Evolutionary conservation across 2,329 filamentous ascomycete species (phyloP), one percentile per base, ranked within the genome.

Genomic region (Achaetomium macrosporum): DNA sequence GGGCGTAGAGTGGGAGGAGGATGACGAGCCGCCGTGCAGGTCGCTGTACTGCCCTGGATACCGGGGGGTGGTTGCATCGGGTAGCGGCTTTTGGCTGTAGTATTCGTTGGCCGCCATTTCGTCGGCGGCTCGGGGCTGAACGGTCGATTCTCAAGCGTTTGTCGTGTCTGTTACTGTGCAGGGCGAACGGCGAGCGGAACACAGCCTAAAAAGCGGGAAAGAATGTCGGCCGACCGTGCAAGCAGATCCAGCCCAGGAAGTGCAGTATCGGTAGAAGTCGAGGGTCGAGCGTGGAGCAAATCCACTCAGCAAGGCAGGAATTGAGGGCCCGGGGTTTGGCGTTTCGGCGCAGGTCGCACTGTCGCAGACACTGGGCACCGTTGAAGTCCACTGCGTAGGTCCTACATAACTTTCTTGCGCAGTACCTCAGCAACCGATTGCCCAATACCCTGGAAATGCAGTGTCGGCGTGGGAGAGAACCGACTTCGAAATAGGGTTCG

Each of bases 61-160:
- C n/a, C n/a, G 47, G 70, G 69, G 47, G 70, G 47, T 69, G 66
- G 53, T 70, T 69, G 63, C 76, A 73, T 53, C 76, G 69, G 54
- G 72, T 64, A 56, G 72, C 60, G 64, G 70, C 64, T 64, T 63
- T 54, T 60, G 61, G 50, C 47, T 60, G 63, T 87, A 87, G 70
- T 88, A 88, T 62, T 86, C 80, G 71, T 83, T 78, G 58, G 79
- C 74, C 85, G 62, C 49, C 73, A 56, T 56, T 33, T 67, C 55
- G 50, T 49, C 50, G 48, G 42, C 29, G 36, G 11, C 39, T n/a
- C 15, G 35, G 13, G n/a, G n/a, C 35, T 13, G 35, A n/a, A 16
- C 15, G 30, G 33, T 15, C 11, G 33, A 35, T 3, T 11, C 10
- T 35, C 33, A 35, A 11, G 25, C 15, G 12, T 13, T n/a, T 13